Conservation (phyloP, 2,329 filamentous ascomycete genomes). For the Colletotrichum costaricense region DNA sequence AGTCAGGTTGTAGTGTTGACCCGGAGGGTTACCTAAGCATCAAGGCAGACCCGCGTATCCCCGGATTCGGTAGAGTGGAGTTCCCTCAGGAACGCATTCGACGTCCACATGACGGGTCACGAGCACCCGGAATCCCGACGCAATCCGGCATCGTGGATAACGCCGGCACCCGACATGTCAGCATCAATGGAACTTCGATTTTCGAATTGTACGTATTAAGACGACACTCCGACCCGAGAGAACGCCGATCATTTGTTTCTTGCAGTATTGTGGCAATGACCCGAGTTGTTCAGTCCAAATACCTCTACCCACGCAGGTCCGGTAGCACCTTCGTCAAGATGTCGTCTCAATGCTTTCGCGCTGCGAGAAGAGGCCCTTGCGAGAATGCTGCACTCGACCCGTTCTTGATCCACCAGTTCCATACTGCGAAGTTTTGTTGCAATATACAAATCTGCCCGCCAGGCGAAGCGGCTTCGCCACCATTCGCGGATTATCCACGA, state of each 20-base stretch:
- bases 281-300: too few relatives aligned
- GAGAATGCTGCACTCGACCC: too few relatives aligned
- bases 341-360: too few relatives aligned
- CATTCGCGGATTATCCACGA: too few relatives aligned
- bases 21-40: neutral
- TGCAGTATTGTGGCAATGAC: neutral
- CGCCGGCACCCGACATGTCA: neutral
- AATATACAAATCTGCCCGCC: too few relatives aligned
- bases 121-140: neutral
- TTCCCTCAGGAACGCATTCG: neutral
- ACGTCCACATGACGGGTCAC: neutral
- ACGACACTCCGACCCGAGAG: neutral
- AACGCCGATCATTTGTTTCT: neutral
- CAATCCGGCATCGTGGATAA: neutral
- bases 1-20: too few relatives aligned
- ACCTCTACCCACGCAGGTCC: too few relatives aligned
- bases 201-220: neutral
- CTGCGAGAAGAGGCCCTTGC: too few relatives aligned
- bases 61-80: neutral
- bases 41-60: neutral
- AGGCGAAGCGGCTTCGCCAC: too few relatives aligned
- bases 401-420: accelerated
- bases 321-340: too few relatives aligned
- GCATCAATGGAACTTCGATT: too few relatives aligned
- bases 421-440: too few relatives aligned